phyloP scores from a whole-genome alignment of 108 stramenopile genomes.

The Cyclotella kingstonii region DNA sequence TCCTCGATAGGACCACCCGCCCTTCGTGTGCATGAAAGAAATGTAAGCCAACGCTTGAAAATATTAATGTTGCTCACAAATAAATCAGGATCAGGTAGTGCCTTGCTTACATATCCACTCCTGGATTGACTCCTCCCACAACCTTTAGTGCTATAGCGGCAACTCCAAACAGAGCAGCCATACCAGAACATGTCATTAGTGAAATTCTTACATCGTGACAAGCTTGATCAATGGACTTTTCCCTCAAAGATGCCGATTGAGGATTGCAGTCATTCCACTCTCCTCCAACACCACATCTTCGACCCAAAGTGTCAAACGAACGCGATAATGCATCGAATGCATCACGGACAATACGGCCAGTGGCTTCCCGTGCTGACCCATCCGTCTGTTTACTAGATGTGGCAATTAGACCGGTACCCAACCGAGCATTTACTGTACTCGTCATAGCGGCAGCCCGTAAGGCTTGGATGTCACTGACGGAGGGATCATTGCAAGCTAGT shows the following conservation, averaged over 20 bases:
- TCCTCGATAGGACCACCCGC: constrained; percentile 58
- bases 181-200: constrained; percentile 72
- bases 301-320: constrained; percentile 82
- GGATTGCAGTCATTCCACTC: constrained; percentile 76
- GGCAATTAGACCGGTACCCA: constrained; percentile 19
- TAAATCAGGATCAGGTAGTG: no score
- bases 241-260: constrained; percentile 54
- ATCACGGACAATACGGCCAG: constrained; percentile 71
- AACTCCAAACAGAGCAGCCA: constrained; percentile 77
- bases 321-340: constrained; percentile 75
- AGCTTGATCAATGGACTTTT: constrained; percentile 67
- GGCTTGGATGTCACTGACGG: constrained; percentile 59
- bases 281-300: constrained; percentile 80
- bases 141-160: constrained; percentile 64
- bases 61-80: background rate
- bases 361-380: constrained; percentile 31
- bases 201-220: constrained; percentile 70
- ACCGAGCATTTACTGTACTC: constrained; percentile 1
- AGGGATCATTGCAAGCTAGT: constrained; percentile 73
- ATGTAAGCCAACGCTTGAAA: background rate
- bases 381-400: constrained; percentile 15
- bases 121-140: constrained; percentile 60
- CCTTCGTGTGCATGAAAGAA: constrained; percentile 18
- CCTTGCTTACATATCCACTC: constrained; percentile 59
- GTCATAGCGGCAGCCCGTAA: constrained; percentile 61